Percentiles rank a stretch among this genome's conserved stretches.
phyloP scores from a whole-genome alignment of 805 yeast genomes.

The Candida saitoana region DNA sequence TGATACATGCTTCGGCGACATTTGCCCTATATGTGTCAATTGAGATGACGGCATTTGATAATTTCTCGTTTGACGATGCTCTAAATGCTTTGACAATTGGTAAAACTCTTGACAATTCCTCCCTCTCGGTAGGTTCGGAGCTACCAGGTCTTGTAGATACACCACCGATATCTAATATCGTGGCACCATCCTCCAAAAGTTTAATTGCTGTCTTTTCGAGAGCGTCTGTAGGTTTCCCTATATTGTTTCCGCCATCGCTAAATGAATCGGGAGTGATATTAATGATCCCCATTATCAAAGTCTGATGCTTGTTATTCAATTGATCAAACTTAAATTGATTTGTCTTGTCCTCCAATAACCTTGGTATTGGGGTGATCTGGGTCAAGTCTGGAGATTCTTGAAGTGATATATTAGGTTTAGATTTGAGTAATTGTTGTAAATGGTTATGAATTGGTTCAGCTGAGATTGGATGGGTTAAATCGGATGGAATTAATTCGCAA shows the following conservation, averaged over 20 bases:
- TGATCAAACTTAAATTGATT: conserved; percentile 42
- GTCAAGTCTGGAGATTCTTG: conserved; percentile 51
- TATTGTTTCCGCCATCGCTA: conserved; percentile 73
- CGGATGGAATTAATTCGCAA: conserved; percentile 71
- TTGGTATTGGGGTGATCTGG: conserved; percentile 47
- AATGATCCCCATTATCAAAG: conserved; percentile 80
- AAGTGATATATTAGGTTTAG: conserved; percentile 32
- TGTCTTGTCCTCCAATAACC: conserved; percentile 4
- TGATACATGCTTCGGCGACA: conserved; percentile 68
- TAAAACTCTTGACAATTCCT: conserved; percentile 65
- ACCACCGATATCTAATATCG: conserved; percentile 88
- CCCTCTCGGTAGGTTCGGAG: conserved; percentile 52
- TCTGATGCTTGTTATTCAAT: conserved; percentile 39
- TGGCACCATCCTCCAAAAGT: conserved; percentile 59
- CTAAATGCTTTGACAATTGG: conserved; percentile 68
- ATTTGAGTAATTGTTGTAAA: conserved; percentile 44
- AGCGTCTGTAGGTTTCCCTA: conserved; percentile 25
- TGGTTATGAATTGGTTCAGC: conserved; percentile 77
- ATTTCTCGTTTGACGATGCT: conserved; percentile 24
- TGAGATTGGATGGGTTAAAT: conserved; percentile 73
- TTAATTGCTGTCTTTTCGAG: conserved; percentile 44
- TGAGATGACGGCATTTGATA: conserved; percentile 54
- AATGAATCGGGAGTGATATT: conserved; percentile 94
- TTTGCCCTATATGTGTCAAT: conserved; percentile 81
- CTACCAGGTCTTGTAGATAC: conserved; percentile 91